phyloP scores from a whole-genome alignment of 768 basidiomycete genomes.

The Pleurotus tuber-regium region DNA sequence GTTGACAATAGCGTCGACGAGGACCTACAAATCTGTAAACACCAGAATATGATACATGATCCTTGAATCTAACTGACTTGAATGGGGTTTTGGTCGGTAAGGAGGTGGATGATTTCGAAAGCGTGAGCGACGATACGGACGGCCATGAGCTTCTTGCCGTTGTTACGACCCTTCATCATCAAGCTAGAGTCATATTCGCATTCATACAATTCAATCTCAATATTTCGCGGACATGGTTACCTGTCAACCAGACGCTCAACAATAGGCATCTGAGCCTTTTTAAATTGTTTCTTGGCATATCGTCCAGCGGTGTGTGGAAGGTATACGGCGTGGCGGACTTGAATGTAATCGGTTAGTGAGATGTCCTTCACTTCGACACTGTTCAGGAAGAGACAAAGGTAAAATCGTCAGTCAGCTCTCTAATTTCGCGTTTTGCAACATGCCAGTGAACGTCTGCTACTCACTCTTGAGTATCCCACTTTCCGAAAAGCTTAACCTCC shows the following conservation, averaged over 20 bases:
- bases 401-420: not conserved
- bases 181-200: slow-evolving; percentile 50
- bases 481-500: slow-evolving; percentile 96
- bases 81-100: slow-evolving; percentile 99
- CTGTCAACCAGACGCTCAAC: slow-evolving; percentile 98
- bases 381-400: too few species aligned
- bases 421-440: not conserved
- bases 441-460: slow-evolving; percentile 29
- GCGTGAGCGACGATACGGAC: slow-evolving; percentile 99
- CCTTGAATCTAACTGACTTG: slow-evolving; percentile 56
- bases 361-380: slow-evolving; percentile 99
- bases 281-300: slow-evolving; percentile 99
- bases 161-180: slow-evolving; percentile 99
- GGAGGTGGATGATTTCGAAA: slow-evolving; percentile 99
- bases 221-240: too few species aligned
- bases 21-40: slow-evolving; percentile 50
- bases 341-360: slow-evolving; percentile 98
- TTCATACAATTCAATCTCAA: too few species aligned
- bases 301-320: slow-evolving; percentile 98
- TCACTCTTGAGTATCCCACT: slow-evolving; percentile 98
- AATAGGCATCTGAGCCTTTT: slow-evolving; percentile 99
- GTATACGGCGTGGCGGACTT: slow-evolving; percentile 97
- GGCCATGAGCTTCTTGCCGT: slow-evolving; percentile 98
- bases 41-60: not conserved
- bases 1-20: slow-evolving; percentile 99